A percentile compares a stretch with the other conserved stretches of the same genome.
Conservation (phyloP, 2,329 filamentous ascomycete species). For the Coniosporium tulheliwenetii region DNA sequence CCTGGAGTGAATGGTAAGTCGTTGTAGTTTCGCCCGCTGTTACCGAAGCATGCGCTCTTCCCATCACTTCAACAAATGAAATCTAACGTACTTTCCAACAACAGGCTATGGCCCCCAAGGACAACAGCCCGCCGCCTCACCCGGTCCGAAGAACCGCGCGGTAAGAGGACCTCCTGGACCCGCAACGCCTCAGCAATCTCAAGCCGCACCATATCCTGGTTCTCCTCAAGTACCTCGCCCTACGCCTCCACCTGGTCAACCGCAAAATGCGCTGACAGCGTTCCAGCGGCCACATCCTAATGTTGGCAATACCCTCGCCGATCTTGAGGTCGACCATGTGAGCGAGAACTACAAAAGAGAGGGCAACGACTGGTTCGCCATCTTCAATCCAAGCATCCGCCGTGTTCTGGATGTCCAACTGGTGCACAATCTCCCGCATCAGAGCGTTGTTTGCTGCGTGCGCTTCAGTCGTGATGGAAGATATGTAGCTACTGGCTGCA, state of each 20-base stretch:
- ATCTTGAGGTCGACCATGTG: conserved; percentile 74
- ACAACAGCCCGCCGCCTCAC: conserved; percentile 72
- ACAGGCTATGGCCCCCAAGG: conserved; percentile 67
- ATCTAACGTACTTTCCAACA: neutral
- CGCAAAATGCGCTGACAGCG: conserved; percentile 15
- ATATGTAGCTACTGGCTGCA: conserved; percentile 92
- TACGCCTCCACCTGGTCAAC: conserved; percentile 42
- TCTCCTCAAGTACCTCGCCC: conserved; percentile 83
- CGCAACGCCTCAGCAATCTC: conserved; percentile 84
- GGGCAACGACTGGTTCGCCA: conserved; percentile 83
- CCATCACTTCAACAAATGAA: too few species aligned
- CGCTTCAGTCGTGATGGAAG: conserved; percentile 92
- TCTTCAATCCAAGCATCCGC: conserved; percentile 87
- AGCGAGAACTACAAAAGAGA: conserved; percentile 80
- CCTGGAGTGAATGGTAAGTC: conserved; percentile 45
- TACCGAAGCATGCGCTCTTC: too few species aligned
- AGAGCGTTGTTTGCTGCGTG: conserved; percentile 96
- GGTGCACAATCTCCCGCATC: conserved; percentile 80
- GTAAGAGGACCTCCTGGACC: conserved; percentile 48
- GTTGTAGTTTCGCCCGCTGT: conserved; percentile 2
- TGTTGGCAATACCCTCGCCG: conserved; percentile 59
- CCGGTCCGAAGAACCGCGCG: conserved; percentile 54
- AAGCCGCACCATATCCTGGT: conserved; percentile 72
- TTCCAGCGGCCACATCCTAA: conserved; percentile 20
- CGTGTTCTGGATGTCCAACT: conserved; percentile 86